These are phyloP conservation scores for Datura wrightii DNA, from an alignment of 257 asterid genomes.

Conservation along the genomic window DNA sequence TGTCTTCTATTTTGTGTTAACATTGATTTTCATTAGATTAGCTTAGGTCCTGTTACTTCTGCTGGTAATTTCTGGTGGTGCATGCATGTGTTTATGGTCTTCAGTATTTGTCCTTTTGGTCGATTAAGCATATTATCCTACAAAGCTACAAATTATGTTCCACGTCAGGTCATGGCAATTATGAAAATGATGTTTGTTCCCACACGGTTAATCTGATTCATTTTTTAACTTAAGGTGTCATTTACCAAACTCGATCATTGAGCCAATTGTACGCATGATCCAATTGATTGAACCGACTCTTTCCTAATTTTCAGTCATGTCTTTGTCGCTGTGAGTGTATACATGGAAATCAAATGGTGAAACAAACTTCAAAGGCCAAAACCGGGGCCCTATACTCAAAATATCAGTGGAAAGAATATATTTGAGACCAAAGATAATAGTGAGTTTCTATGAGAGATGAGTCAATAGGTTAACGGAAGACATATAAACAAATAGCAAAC, in stretches of 20 bases:
- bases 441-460: no score
- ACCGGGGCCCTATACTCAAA: background rate
- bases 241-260: constrained; percentile 19
- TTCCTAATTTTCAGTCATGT: background rate
- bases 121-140: background rate
- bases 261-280: background rate
- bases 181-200: constrained; percentile 18
- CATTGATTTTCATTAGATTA: background rate
- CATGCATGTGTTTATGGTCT: background rate
- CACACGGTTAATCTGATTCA: background rate
- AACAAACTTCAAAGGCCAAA: background rate
- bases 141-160: background rate
- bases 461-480: background rate
- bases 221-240: background rate
- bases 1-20: constrained; percentile 1
- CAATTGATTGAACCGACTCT: background rate
- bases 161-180: background rate
- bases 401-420: background rate
- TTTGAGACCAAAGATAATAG: background rate
- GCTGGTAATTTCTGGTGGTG: background rate
- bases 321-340: background rate
- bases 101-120: background rate
- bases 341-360: background rate
- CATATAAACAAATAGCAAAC: background rate
- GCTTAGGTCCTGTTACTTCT: background rate